These are phyloP conservation scores for Pseudogymnoascus sp. DNA, from an alignment of 2,329 filamentous ascomycete species.

Conservation along the genomic window DNA sequence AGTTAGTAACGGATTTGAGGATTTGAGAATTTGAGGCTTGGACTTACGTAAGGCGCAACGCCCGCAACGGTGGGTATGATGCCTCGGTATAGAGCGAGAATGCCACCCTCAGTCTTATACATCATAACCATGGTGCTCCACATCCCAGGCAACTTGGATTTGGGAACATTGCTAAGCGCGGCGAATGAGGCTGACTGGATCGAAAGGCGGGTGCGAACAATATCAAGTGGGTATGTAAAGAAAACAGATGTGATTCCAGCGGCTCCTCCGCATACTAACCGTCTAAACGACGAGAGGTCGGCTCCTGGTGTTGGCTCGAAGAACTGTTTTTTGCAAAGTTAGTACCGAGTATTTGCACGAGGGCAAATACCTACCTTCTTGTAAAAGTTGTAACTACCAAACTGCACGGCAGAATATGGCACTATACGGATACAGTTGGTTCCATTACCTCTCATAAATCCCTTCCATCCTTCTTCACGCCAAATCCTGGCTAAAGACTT, in stretches of 20 bases:
- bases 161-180: slow-evolving; percentile 56
- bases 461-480: slow-evolving; percentile 91
- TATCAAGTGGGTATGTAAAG: slow-evolving; percentile 93
- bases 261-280: slow-evolving; percentile 81
- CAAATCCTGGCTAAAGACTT: slow-evolving; percentile 93
- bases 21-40: slow-evolving; percentile 22
- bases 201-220: slow-evolving; percentile 88
- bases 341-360: neutral
- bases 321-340: slow-evolving; percentile 45
- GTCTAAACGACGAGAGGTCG: slow-evolving; percentile 64
- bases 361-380: slow-evolving; percentile 59
- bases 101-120: slow-evolving; percentile 85
- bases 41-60: slow-evolving; percentile 80
- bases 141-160: slow-evolving; percentile 77
- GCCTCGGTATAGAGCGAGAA: slow-evolving; percentile 82
- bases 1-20: slow-evolving; percentile 16
- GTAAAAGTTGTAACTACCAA: slow-evolving; percentile 97
- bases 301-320: slow-evolving; percentile 70
- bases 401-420: slow-evolving; percentile 95
- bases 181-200: slow-evolving; percentile 97
- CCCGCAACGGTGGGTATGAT: slow-evolving; percentile 91
- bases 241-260: slow-evolving; percentile 94
- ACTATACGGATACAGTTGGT: slow-evolving; percentile 98
- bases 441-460: slow-evolving; percentile 96
- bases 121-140: slow-evolving; percentile 74